Evolutionary conservation across 2,329 filamentous ascomycete genomes (phyloP), one percentile per base, ranked within the genome.

Genomic region (Sporothrix dimorphospora): DNA sequence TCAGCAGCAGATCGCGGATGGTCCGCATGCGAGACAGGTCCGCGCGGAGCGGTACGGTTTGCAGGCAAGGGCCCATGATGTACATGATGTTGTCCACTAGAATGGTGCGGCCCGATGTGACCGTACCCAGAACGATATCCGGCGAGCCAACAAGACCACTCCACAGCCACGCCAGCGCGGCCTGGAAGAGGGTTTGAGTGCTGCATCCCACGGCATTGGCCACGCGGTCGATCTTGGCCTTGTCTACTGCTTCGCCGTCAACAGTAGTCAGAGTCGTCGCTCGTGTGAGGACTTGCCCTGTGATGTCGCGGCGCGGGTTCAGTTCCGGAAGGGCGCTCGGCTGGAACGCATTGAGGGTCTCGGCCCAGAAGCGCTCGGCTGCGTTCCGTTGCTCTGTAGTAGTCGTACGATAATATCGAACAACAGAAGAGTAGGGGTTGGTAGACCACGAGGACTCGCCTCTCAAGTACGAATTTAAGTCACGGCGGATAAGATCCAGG

Each of bases 41-140:
- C 4, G 91, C 80, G n/a, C 93, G 86, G 1, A 94, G 82, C 1
- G 94, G 94, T 7, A 96, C 81, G 0, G 92, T 91, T 1, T 90
- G 84, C 68, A 98, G 89, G 76, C 92, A 96, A 11, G 94, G 94
- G 0, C 94, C 94, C 71, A 95, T 83, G 3, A 94, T 87, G 1
- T 87, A 83, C 74, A 97, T 93, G 45, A 97, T 88, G 0, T 86
- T 88, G 4, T 85, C 78, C 2, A 97, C 79, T 0, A 92, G 88
- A n/a, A 94, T 80, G 1, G 91, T 93, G 71, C 94, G 87, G 1
- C 94, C 94, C 11, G 94, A 97, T 14, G 92, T 92, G 4, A 97
- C 92, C 1, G 89, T 91, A 0, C 94, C 94, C 51, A 97, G 87
- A 0, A 90, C 83, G 1, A 94, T 82, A 78, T 97, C 93, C 0